A percentile compares a stretch with the other conserved stretches of the same genome.
phyloP scores from a whole-genome alignment of 2,329 filamentous ascomycete genomes.

The Clarireedia sp. region DNA sequence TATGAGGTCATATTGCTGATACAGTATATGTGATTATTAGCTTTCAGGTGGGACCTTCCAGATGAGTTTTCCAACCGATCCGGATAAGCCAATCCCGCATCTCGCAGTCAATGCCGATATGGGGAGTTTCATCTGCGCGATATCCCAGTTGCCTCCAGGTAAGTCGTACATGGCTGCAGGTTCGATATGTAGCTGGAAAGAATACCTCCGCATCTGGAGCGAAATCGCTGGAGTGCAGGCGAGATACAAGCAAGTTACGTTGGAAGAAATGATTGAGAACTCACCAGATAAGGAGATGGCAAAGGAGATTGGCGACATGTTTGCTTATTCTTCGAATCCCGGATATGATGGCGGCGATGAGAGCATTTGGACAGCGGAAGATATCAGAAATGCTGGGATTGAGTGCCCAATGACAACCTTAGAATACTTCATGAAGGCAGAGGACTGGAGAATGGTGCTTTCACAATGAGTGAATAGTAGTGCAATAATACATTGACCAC shows the following conservation, averaged over 20 bases:
- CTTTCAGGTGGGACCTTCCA: constrained; percentile 36
- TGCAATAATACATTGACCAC: no score
- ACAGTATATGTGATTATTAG: constrained; percentile 18
- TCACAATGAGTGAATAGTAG: neutral
- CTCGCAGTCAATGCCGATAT: constrained; percentile 40
- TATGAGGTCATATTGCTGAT: neutral
- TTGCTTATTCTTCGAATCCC: constrained; percentile 21
- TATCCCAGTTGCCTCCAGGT: constrained; percentile 22
- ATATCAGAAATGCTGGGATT: constrained; percentile 12
- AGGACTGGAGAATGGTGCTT: neutral
- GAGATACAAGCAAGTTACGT: constrained; percentile 13
- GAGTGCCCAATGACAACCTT: neutral
- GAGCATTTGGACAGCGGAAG: constrained; percentile 17
- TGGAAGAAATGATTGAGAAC: constrained; percentile 26
- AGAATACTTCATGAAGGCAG: neutral
- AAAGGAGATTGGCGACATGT: constrained; percentile 31
- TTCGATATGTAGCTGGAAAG: constrained; percentile 12
- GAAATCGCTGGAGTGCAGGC: constrained; percentile 11
- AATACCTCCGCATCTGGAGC: constrained; percentile 17
- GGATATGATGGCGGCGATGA: constrained; percentile 33
- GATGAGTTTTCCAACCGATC: constrained; percentile 39
- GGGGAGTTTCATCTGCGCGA: constrained; percentile 26
- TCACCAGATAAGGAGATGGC: constrained; percentile 19
- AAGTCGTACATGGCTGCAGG: constrained; percentile 18
- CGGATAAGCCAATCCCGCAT: constrained; percentile 30